Percentiles rank a stretch among this genome's conserved stretches.
phyloP scores from a whole-genome alignment of 2,329 filamentous ascomycete genomes.

The Tricladium varicosporioides region DNA sequence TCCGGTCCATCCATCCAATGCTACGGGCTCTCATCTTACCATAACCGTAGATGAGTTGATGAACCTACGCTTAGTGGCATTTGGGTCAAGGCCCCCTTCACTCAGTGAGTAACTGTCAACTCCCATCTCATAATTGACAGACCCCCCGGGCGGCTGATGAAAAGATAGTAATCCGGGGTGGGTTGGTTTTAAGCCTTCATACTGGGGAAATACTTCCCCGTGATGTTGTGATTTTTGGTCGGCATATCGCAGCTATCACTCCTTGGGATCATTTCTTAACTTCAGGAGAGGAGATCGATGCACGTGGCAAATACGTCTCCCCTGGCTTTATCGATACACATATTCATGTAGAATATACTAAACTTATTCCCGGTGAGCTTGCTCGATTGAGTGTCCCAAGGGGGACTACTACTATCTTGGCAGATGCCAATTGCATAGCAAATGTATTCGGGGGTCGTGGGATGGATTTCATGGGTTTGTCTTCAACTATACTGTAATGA shows the following conservation, averaged over 20 bases:
- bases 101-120: slow-evolving; percentile 3
- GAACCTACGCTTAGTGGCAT: slow-evolving; percentile 18
- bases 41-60: slow-evolving; percentile 24
- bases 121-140: too few species aligned
- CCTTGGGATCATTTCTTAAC: slow-evolving; percentile 23
- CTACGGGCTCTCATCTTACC: slow-evolving; percentile 22
- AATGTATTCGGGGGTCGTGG: slow-evolving; percentile 25
- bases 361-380: slow-evolving; percentile 21
- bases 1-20: not conserved
- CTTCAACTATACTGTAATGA: not conserved
- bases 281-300: slow-evolving; percentile 18
- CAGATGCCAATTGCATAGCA: slow-evolving; percentile 28
- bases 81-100: slow-evolving; percentile 14
- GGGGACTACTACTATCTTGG: slow-evolving; percentile 26
- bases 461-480: slow-evolving; percentile 27
- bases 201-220: slow-evolving; percentile 24
- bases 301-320: slow-evolving; percentile 20
- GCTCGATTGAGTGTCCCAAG: slow-evolving; percentile 23
- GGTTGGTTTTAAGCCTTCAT: slow-evolving; percentile 19
- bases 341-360: slow-evolving; percentile 28
- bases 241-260: slow-evolving; percentile 26
- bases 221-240: slow-evolving; percentile 23
- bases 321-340: slow-evolving; percentile 28
- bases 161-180: slow-evolving; percentile 18
- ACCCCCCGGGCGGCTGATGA: too few species aligned